Percentiles rank a stretch among this genome's conserved stretches.
Conservation (phyloP, 148 eudicot genomes). For the Spergularia marina region DNA sequence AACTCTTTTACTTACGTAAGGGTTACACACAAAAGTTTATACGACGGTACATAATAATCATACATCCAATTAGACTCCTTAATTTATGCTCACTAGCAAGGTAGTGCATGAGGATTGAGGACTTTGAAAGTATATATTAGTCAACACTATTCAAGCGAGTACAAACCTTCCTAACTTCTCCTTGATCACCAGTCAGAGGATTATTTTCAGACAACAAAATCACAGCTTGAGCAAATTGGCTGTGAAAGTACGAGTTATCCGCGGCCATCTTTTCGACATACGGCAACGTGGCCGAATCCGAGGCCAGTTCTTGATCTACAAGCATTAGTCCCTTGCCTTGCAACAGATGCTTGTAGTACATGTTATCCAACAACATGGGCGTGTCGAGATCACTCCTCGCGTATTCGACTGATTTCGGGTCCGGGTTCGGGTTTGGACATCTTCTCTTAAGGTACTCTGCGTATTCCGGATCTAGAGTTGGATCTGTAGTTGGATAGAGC, state of each 20-base stretch:
- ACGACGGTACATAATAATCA: too few relatives aligned
- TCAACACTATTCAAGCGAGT: slow-evolving; percentile 35
- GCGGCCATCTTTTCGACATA: slow-evolving; percentile 65
- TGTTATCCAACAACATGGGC: slow-evolving; percentile 69
- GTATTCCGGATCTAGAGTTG: slow-evolving; percentile 53
- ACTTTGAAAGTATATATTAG: background rate
- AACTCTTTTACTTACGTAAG: too few relatives aligned
- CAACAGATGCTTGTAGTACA: slow-evolving; percentile 62
- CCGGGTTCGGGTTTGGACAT: slow-evolving; percentile 55
- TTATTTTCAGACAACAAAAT: slow-evolving; percentile 66
- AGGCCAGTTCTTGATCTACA: slow-evolving; percentile 54
- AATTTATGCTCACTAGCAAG: too few relatives aligned
- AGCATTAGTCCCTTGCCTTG: slow-evolving; percentile 50
- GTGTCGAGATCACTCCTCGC: slow-evolving; percentile 52
- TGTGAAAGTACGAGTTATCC: slow-evolving; percentile 61
- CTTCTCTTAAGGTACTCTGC: slow-evolving; percentile 61
- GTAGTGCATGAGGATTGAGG: too few relatives aligned
- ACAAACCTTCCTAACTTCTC: slow-evolving; percentile 69
- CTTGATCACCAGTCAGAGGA: slow-evolving; percentile 53
- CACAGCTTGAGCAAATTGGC: slow-evolving; percentile 58
- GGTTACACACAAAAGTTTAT: too few relatives aligned
- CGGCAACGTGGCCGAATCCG: slow-evolving; percentile 51
- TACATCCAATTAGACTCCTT: too few relatives aligned
- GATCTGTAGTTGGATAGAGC: slow-evolving; percentile 68
- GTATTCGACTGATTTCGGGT: slow-evolving; percentile 49